phyloP scores from a whole-genome alignment of 257 asterid species.

The Rehmannia glutinosa region DNA sequence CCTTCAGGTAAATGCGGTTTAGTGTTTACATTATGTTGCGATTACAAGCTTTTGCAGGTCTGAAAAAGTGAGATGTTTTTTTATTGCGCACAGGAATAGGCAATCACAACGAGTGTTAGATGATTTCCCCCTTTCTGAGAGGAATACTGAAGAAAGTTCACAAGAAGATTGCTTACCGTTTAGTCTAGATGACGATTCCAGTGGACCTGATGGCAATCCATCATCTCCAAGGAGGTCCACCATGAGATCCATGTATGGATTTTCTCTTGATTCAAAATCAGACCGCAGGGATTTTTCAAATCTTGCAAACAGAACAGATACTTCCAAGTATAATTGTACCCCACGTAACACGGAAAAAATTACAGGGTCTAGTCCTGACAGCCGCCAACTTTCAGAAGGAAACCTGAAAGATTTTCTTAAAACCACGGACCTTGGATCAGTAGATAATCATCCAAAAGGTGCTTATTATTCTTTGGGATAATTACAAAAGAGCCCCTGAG shows the following conservation, averaged over 20 bases:
- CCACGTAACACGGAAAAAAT: slow-evolving; percentile 29
- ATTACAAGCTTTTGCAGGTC: slow-evolving; percentile 4
- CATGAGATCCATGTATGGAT: slow-evolving; percentile 47
- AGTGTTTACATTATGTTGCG: slow-evolving; percentile 17
- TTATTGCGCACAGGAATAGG: slow-evolving; percentile 40
- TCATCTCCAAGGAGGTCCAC: slow-evolving; percentile 45
- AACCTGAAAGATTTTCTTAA: slow-evolving; percentile 53
- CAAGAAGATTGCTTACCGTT: slow-evolving; percentile 86
- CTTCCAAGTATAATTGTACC: no score
- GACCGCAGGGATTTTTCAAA: slow-evolving; percentile 40
- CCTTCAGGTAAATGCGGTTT: slow-evolving; percentile 43
- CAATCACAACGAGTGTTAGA: slow-evolving; percentile 40
- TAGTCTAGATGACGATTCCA: slow-evolving; percentile 64
- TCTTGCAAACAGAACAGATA: slow-evolving; percentile 29
- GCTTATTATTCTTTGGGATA: slow-evolving; percentile 21
- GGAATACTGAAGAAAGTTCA: slow-evolving; percentile 44
- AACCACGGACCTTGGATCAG: slow-evolving; percentile 32
- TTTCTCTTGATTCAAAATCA: slow-evolving; percentile 54
- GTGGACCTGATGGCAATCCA: slow-evolving; percentile 53
- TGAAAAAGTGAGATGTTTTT: not conserved
- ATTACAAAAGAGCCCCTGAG: no score
- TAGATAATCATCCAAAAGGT: slow-evolving; percentile 54
- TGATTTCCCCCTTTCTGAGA: slow-evolving; percentile 44
- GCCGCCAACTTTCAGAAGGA: slow-evolving; percentile 46
- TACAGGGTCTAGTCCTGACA: slow-evolving; percentile 34